Percentiles rank a stretch among this genome's conserved stretches.
Evolutionary conservation across 1,284 basidiomycete species (phyloP).

Genomic region (Porodaedalea pini): DNA sequence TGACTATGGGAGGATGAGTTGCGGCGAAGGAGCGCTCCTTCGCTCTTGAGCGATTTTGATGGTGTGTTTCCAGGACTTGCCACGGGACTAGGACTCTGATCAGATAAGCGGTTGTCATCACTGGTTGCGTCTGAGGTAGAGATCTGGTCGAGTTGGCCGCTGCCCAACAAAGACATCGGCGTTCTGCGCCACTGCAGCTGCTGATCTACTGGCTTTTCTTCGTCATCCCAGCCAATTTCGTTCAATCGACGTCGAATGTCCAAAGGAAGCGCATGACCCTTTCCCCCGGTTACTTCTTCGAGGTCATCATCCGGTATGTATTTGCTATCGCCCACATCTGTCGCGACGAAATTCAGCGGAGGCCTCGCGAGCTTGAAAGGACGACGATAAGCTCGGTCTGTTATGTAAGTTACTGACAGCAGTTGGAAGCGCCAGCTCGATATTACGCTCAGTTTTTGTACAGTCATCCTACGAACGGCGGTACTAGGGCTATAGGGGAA

Average conservation of each 20-base stretch:
- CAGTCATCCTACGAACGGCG: constrained; percentile 43
- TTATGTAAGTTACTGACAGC: constrained; percentile 53
- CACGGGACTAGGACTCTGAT: constrained; percentile 32
- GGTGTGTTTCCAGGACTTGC: constrained; percentile 38
- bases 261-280: constrained; percentile 45
- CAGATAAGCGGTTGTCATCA: constrained; percentile 16
- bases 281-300: constrained; percentile 45
- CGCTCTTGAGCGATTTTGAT: constrained; percentile 29
- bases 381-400: constrained; percentile 53
- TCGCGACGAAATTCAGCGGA: constrained; percentile 63
- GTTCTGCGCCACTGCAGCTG: constrained; percentile 55
- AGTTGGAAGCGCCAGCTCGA: constrained; percentile 66
- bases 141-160: constrained; percentile 45
- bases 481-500: constrained; percentile 40
- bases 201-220: constrained; percentile 51
- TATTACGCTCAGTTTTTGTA: constrained; percentile 51
- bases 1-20: constrained; percentile 50
- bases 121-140: constrained; percentile 20
- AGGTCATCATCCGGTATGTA: constrained; percentile 53
- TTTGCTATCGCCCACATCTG: constrained; percentile 60
- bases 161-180: constrained; percentile 60
- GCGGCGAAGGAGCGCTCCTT: constrained; percentile 41
- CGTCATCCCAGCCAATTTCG: constrained; percentile 69
- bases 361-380: constrained; percentile 65
- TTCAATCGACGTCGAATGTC: constrained; percentile 60